Percentiles rank a stretch among this genome's conserved stretches.
Conservation (phyloP, 202 grass and related monocot species). For the Setaria italica region DNA sequence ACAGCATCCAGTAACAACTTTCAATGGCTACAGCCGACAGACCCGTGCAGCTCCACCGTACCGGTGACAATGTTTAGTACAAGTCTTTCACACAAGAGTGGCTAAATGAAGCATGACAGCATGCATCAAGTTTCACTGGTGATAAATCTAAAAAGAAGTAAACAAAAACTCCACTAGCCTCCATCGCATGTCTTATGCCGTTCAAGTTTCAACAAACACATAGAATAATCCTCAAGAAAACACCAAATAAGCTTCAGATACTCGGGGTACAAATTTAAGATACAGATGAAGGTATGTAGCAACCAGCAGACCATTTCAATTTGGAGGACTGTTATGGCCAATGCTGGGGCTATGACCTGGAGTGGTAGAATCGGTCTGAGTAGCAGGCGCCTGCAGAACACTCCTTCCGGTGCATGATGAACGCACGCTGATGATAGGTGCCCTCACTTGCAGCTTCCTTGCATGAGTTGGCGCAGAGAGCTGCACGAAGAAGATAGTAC, state of each 20-base stretch:
- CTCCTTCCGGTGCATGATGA: conserved; percentile 28
- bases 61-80: conserved; percentile 4
- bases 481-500: conserved; percentile 50
- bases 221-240: conserved; percentile 32
- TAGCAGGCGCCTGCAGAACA: conserved; percentile 11
- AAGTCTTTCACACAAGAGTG: conserved; percentile 32
- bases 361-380: conserved; percentile 38
- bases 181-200: conserved; percentile 30
- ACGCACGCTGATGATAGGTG: background rate
- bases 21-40: conserved; percentile 20
- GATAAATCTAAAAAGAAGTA: conserved; percentile 19
- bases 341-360: conserved; percentile 63
- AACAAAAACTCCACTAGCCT: conserved; percentile 43
- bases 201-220: conserved; percentile 24
- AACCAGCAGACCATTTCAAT: conserved; percentile 34
- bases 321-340: conserved; percentile 57
- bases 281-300: background rate
- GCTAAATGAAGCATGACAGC: conserved; percentile 33
- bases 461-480: conserved; percentile 46
- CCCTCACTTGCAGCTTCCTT: conserved; percentile 45
- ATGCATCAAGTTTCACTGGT: conserved; percentile 27
- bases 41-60: conserved; percentile 17
- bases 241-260: conserved; percentile 35
- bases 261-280: background rate
- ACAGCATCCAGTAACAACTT: conserved; percentile 30